These are phyloP conservation scores for Suillus alpinus DNA, from an alignment of 768 basidiomycete species.

Conservation along the genomic window DNA sequence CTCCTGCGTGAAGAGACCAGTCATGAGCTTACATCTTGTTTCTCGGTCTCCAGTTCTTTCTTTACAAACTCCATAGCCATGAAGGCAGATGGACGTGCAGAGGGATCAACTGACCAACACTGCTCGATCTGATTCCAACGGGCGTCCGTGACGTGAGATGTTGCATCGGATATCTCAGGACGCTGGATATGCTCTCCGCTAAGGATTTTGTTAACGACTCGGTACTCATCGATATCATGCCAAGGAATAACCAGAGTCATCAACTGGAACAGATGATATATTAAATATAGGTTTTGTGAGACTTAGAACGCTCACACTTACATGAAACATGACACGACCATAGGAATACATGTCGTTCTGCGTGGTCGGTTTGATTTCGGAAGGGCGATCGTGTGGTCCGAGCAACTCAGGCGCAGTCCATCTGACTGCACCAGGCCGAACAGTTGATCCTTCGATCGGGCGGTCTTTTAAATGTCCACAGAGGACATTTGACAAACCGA, in stretches of 20 bases:
- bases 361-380: constrained; percentile 3
- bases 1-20: not conserved
- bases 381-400: constrained; percentile 21
- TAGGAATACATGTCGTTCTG: constrained; percentile 41
- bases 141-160: not conserved
- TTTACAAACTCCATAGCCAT: not conserved
- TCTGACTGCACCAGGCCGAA: constrained; percentile 9
- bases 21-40: not conserved
- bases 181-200: not conserved
- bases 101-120: constrained; percentile 1
- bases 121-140: not conserved
- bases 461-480: constrained; percentile 26
- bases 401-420: constrained; percentile 16
- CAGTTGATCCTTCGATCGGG: constrained; percentile 24
- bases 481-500: constrained; percentile 41
- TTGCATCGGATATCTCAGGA: not conserved
- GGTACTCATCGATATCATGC: not conserved
- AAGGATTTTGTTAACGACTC: constrained; percentile 1
- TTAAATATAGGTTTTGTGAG: not conserved
- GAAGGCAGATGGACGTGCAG: not conserved
- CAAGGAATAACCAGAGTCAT: not conserved
- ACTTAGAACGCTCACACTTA: not conserved
- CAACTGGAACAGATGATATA: not conserved
- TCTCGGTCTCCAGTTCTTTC: not conserved
- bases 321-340: constrained; percentile 24